Percentiles rank a stretch among this genome's conserved stretches.
These are phyloP conservation scores for Saturnispora hagleri DNA, from an alignment of 805 yeast species.

Conservation along the genomic window DNA sequence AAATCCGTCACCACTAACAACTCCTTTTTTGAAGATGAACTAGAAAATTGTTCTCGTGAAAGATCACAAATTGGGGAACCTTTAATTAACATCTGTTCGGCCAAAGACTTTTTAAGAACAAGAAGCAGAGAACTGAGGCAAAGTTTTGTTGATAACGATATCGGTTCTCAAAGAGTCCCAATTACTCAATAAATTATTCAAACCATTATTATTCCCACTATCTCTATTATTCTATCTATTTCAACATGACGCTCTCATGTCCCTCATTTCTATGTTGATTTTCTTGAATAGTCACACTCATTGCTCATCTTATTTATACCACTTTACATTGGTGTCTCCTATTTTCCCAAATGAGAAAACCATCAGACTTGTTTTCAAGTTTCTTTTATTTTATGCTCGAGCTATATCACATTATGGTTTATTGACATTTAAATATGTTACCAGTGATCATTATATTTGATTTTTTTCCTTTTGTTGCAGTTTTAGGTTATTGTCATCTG, in stretches of 20 bases:
- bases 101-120: slow-evolving; percentile 18
- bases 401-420: neutral
- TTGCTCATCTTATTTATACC: neutral
- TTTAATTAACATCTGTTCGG: slow-evolving; percentile 21
- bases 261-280: neutral
- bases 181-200: neutral
- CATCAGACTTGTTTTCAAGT: neutral
- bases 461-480: neutral
- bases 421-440: neutral
- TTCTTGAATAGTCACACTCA: neutral
- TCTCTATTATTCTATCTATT: neutral
- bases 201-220: neutral
- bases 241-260: neutral
- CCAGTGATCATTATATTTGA: neutral
- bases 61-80: slow-evolving; percentile 8
- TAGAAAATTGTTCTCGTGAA: slow-evolving; percentile 5
- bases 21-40: slow-evolving; percentile 19
- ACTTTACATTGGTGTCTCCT: neutral
- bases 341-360: neutral
- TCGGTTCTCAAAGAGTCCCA: neutral
- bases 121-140: slow-evolving; percentile 16
- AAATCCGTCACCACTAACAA: slow-evolving; percentile 13
- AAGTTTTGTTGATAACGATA: slow-evolving; percentile 8
- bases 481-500: neutral
- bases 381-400: neutral